Evolutionary conservation across 257 asterid species (phyloP).

Genomic region (Sherardia arvensis): DNA sequence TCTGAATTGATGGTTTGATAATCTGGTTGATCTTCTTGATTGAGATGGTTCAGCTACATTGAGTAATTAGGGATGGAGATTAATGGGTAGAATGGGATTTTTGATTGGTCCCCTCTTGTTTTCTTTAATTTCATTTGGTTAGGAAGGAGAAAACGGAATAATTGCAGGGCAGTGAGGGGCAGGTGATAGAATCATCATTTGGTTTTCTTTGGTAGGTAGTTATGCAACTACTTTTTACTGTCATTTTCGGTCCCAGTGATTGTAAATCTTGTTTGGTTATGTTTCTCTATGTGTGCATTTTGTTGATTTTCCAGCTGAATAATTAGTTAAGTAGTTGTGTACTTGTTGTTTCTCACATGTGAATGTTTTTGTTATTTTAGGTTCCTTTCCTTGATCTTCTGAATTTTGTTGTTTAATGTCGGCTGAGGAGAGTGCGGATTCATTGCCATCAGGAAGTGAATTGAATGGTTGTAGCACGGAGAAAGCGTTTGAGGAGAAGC

Average conservation of each 20-base stretch:
- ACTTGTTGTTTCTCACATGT: neutral
- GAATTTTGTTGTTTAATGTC: constrained; percentile 25
- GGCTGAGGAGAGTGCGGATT: constrained; percentile 44
- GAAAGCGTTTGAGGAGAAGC: constrained; percentile 10
- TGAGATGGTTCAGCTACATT: constrained; percentile 10
- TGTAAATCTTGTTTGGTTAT: neutral
- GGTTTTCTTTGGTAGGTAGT: neutral
- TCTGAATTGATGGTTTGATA: constrained; percentile 8
- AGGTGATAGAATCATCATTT: neutral
- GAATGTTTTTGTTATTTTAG: constrained; percentile 9
- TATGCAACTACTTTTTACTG: neutral
- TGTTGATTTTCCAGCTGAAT: neutral
- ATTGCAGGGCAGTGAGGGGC: neutral
- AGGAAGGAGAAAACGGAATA: neutral
- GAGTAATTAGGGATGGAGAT: neutral
- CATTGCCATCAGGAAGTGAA: constrained; percentile 18
- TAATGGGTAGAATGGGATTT: neutral
- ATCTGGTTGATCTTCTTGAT: constrained; percentile 10
- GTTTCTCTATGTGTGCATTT: neutral
- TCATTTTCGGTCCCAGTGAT: neutral
- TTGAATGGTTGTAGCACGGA: constrained; percentile 12
- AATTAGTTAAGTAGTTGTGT: neutral
- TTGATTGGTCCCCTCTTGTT: neutral
- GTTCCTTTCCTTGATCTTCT: constrained; percentile 15
- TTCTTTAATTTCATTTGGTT: neutral